These are phyloP conservation scores for Mycena sanguinolenta DNA, from an alignment of 768 basidiomycete species.

Conservation along the genomic window DNA sequence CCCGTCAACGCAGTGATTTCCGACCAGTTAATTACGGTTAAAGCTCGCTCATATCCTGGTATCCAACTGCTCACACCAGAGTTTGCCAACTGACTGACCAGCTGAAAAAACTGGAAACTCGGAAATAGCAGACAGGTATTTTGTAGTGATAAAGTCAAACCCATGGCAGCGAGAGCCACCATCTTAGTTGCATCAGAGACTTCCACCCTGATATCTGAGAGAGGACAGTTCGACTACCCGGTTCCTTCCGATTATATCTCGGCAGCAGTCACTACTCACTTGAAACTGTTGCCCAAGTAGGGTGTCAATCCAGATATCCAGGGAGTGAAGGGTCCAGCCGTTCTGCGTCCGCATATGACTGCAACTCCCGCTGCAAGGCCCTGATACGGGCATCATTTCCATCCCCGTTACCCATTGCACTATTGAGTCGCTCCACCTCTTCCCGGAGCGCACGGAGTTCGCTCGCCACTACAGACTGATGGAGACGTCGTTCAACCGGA, in stretches of 20 bases:
- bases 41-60: too few relatives aligned
- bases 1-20: too few relatives aligned
- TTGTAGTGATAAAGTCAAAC: not conserved
- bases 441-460: not conserved
- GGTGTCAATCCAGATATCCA: not conserved
- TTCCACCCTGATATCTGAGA: not conserved
- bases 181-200: not conserved
- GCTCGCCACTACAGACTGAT: not conserved
- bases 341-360: slow-evolving; percentile 1
- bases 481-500: not conserved
- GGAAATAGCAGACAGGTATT: not conserved
- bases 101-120: too few relatives aligned
- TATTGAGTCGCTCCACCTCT: not conserved
- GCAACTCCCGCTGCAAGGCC: not conserved
- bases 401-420: not conserved
- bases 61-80: too few relatives aligned
- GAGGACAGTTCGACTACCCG: not conserved
- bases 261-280: too few relatives aligned
- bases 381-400: not conserved
- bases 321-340: not conserved
- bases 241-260: not conserved
- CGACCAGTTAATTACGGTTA: too few relatives aligned
- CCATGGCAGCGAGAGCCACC: not conserved
- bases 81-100: too few relatives aligned
- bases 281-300: too few relatives aligned